phyloP scores from a whole-genome alignment of 148 eudicot genomes.

The Rhododendron vialii region DNA sequence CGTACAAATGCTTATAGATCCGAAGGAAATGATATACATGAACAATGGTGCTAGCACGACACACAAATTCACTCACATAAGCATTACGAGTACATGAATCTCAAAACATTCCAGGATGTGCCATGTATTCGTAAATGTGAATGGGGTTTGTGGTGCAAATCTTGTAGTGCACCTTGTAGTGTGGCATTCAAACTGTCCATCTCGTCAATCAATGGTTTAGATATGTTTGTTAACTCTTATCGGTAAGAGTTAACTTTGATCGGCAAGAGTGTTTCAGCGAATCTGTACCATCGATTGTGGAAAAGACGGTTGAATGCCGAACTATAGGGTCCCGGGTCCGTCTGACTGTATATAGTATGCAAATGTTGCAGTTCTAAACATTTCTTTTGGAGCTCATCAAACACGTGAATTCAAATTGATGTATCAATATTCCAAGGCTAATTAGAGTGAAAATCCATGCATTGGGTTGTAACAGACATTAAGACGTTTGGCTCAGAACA shows the following conservation, averaged over 20 bases:
- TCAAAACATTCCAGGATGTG: neutral
- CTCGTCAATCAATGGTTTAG: no score
- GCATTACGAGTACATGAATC: no score
- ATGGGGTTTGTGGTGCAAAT: neutral
- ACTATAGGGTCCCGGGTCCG: neutral
- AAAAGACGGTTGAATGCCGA: no score
- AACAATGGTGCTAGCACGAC: neutral
- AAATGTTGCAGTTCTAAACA: neutral
- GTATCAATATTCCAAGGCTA: neutral
- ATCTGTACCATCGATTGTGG: no score
- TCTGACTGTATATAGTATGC: neutral
- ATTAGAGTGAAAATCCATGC: neutral
- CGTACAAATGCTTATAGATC: neutral
- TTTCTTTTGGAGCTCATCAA: neutral
- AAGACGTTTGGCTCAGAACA: constrained; percentile 96
- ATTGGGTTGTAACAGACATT: constrained; percentile 46
- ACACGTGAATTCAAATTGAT: neutral
- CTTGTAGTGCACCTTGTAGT: neutral
- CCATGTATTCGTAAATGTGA: neutral
- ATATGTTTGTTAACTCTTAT: neutral
- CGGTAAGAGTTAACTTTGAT: no score
- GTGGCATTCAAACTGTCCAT: no score
- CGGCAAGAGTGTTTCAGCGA: no score
- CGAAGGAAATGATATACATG: neutral
- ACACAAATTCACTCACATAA: neutral